Evolutionary conservation across 331 rosid species (phyloP).

Genomic region (Malus hybrid): DNA sequence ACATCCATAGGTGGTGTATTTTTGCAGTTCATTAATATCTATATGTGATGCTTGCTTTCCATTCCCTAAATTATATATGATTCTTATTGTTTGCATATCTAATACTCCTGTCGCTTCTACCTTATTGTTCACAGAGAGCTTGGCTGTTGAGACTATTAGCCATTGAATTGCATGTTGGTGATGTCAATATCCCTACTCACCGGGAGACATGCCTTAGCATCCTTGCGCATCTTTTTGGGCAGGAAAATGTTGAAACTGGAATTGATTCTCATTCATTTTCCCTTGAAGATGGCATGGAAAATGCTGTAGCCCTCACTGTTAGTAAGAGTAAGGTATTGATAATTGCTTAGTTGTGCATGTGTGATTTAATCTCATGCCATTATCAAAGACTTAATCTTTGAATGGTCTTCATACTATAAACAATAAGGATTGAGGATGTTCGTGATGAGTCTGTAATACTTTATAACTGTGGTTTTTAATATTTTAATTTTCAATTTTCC

Average conservation of each 20-base stretch:
- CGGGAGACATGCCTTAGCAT: constrained; percentile 62
- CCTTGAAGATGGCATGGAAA: constrained; percentile 37
- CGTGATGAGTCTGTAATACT: not conserved
- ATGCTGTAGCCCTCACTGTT: constrained; percentile 47
- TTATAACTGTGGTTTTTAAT: not conserved
- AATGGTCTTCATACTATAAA: not conserved
- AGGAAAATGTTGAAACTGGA: constrained; percentile 39
- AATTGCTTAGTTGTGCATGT: constrained; percentile 3
- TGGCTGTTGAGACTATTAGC: constrained; percentile 84
- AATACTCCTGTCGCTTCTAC: not conserved
- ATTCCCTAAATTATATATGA: not conserved
- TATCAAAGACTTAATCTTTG: not conserved
- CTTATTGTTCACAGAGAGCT: constrained; percentile 61
- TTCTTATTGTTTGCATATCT: not conserved
- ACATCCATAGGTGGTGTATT: not conserved
- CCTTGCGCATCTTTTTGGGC: constrained; percentile 72
- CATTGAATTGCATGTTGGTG: constrained; percentile 84
- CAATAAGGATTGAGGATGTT: not conserved
- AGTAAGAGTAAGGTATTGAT: constrained; percentile 75
- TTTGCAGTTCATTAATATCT: not conserved
- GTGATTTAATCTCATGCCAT: constrained; percentile 9
- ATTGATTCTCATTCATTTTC: constrained; percentile 28
- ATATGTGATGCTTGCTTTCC: not conserved
- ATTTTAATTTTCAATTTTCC: not conserved
- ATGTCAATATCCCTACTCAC: constrained; percentile 54